Conservation (phyloP, 148 eudicot genomes). For the Rheum nobile region DNA sequence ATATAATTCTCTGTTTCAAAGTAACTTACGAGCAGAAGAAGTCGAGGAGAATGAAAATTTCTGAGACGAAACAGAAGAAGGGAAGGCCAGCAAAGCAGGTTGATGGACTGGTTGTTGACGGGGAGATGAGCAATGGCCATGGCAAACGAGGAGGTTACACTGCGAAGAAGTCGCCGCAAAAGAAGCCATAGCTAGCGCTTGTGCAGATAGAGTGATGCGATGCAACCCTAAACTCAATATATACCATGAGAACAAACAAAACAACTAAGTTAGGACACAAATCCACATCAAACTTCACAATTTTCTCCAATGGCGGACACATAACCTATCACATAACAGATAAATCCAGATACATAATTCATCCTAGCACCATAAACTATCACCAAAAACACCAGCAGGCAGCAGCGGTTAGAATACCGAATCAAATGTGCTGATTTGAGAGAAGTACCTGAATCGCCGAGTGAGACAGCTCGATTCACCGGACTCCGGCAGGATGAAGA, state of each 20-base stretch:
- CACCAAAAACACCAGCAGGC: background rate
- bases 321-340: background rate
- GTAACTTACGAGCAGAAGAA: background rate
- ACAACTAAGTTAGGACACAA: background rate
- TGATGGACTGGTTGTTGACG: background rate
- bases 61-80: background rate
- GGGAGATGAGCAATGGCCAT: background rate
- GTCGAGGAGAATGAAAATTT: background rate
- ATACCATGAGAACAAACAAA: background rate
- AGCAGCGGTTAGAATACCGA: too few relatives aligned
- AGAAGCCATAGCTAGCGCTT: background rate
- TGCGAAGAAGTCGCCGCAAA: background rate
- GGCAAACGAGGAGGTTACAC: background rate
- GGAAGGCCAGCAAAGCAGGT: background rate
- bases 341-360: background rate
- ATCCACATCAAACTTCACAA: background rate
- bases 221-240: background rate
- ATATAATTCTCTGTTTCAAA: background rate
- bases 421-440: background rate
- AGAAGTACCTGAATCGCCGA: background rate
- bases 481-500: background rate
- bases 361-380: background rate
- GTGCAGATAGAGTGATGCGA: background rate
- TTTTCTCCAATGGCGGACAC: background rate
- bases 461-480: background rate